phyloP scores from a whole-genome alignment of 1,284 basidiomycete genomes.

The Xerocomus minutiporus region DNA sequence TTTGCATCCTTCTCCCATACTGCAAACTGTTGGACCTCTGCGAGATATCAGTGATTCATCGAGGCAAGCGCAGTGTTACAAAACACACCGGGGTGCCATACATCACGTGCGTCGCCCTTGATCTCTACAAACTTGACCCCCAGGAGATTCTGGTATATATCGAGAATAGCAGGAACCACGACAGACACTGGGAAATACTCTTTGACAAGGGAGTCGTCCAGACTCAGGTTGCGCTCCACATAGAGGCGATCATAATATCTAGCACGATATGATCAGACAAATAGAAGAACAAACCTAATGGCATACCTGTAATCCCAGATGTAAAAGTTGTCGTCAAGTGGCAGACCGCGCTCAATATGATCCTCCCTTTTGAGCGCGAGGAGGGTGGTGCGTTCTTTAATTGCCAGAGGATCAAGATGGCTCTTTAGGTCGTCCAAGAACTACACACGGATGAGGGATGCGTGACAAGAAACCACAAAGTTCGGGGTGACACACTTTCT shows the following conservation, averaged over 20 bases:
- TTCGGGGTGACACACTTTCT: conserved; percentile 40
- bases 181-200: conserved; percentile 82
- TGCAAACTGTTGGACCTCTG: conserved; percentile 54
- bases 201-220: conserved; percentile 75
- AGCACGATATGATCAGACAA: background rate
- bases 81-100: conserved; percentile 70
- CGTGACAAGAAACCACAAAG: background rate
- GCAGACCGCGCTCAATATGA: conserved; percentile 50
- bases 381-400: conserved; percentile 61
- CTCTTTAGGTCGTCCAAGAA: conserved; percentile 71
- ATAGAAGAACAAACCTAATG: background rate
- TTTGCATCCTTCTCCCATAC: conserved; percentile 77
- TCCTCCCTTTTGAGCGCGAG: conserved; percentile 72
- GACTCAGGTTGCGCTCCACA: conserved; percentile 58
- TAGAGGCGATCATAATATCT: conserved; percentile 70
- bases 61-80: background rate
- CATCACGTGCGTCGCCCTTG: conserved; percentile 44
- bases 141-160: conserved; percentile 77
- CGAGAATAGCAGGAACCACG: conserved; percentile 74
- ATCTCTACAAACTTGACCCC: conserved; percentile 68
- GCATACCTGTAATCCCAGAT: conserved; percentile 56
- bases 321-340: conserved; percentile 67
- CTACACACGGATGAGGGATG: conserved; percentile 24
- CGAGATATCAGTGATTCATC: too few species aligned
- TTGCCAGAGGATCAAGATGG: conserved; percentile 69